Conservation (phyloP, 257 asterid species). For the Asclepias syriaca region DNA sequence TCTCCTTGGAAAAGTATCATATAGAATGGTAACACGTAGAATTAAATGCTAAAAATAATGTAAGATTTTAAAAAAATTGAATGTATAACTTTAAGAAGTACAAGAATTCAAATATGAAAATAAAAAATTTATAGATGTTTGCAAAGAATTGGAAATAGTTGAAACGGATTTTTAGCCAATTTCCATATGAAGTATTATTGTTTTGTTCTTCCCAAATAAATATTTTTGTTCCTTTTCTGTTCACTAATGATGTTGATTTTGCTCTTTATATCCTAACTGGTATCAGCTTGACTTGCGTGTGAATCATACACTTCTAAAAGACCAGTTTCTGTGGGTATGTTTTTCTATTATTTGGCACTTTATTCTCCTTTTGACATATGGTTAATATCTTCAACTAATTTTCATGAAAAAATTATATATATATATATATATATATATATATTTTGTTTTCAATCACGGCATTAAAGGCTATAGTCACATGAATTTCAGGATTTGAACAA, state of each 20-base stretch:
- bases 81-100: too few relatives aligned
- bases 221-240: constrained; percentile 12
- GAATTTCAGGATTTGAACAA: constrained; percentile 87
- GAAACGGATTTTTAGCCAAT: background rate
- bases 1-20: too few relatives aligned
- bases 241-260: background rate
- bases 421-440: background rate
- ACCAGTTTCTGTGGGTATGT: constrained; percentile 92
- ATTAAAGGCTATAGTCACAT: background rate
- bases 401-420: background rate
- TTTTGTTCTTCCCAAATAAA: constrained; percentile 1
- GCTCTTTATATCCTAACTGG: background rate
- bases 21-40: too few relatives aligned
- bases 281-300: constrained; percentile 91
- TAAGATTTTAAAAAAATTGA: too few relatives aligned
- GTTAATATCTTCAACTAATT: background rate
- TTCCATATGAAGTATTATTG: background rate
- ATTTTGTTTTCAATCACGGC: background rate
- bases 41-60: too few relatives aligned
- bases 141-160: too few relatives aligned
- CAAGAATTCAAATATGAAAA: too few relatives aligned
- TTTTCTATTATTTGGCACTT: constrained; percentile 18
- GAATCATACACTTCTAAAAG: constrained; percentile 80
- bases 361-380: background rate
- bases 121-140: too few relatives aligned